A percentile compares a stretch with the other conserved stretches of the same genome.
These are phyloP conservation scores for Microsporum audouinii DNA, from an alignment of 2,329 filamentous ascomycete genomes.

Conservation along the genomic window DNA sequence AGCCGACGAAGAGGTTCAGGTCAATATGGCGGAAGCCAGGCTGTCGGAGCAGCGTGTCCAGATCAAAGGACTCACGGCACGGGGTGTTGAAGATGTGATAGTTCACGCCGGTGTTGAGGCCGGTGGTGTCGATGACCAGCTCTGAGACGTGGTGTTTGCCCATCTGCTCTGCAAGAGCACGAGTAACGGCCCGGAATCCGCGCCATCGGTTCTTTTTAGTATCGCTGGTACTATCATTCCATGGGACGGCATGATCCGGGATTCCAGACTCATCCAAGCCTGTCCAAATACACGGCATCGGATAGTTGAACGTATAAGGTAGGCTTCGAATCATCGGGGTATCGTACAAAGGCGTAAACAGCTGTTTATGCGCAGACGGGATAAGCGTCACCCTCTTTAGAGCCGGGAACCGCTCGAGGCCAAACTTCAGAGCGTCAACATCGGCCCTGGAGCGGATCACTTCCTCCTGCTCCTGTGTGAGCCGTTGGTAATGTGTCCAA, in stretches of 20 bases:
- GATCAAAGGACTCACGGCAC: neutral
- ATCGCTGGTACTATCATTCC: neutral
- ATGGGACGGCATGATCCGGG: neutral
- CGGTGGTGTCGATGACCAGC: neutral
- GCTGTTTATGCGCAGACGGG: neutral
- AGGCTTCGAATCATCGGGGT: neutral
- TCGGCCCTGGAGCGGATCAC: neutral
- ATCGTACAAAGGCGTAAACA: neutral
- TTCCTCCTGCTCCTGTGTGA: neutral
- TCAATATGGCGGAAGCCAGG: neutral
- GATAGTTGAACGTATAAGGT: neutral
- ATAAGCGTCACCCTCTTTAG: neutral
- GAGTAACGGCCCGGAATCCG: neutral
- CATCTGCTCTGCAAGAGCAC: neutral
- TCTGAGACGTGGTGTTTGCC: neutral
- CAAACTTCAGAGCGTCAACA: neutral
- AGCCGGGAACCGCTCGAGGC: neutral
- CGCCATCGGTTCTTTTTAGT: neutral
- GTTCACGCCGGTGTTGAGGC: neutral
- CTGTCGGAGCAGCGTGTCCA: neutral
- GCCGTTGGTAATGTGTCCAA: neutral
- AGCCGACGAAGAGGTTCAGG: neutral
- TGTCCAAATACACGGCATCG: neutral
- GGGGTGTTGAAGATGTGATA: neutral
- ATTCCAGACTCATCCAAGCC: neutral